Percentiles rank a stretch among this genome's conserved stretches.
These are phyloP conservation scores for Hibiscus trionum DNA, from an alignment of 345 rosid genomes.

Conservation along the genomic window DNA sequence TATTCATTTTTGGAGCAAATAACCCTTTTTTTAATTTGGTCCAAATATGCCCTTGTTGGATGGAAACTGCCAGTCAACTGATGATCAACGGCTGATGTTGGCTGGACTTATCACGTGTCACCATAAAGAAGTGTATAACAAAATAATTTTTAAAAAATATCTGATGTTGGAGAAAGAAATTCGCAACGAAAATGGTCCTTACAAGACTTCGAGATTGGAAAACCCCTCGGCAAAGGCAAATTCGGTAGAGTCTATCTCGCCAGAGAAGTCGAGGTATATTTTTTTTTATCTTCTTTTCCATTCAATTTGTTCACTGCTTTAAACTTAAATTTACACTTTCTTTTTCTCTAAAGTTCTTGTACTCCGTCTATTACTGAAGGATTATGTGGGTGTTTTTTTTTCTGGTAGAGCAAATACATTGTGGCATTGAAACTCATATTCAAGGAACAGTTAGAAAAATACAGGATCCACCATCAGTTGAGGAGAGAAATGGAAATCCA, in stretches of 20 bases:
- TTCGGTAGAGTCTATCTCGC: conserved; percentile 92
- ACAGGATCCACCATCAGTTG: conserved; percentile 68
- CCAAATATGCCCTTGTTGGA: no score
- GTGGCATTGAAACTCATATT: conserved; percentile 84
- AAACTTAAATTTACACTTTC: background rate
- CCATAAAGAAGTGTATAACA: no score
- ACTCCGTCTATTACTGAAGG: background rate
- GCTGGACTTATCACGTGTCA: no score
- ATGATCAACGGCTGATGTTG: no score
- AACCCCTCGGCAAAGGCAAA: conserved; percentile 79
- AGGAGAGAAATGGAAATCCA: conserved; percentile 94
- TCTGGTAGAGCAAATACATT: conserved; percentile 48
- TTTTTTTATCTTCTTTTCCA: background rate
- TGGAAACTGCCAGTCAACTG: no score
- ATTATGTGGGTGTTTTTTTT: background rate
- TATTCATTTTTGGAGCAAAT: no score
- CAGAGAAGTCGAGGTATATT: conserved; percentile 55
- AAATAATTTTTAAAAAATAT: no score
- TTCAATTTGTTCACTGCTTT: background rate
- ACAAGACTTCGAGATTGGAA: conserved; percentile 79
- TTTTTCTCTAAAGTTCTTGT: background rate
- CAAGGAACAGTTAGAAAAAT: conserved; percentile 86
- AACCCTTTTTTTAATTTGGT: no score
- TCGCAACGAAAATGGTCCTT: conserved; percentile 46
- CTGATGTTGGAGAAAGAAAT: background rate